phyloP scores from a whole-genome alignment of 306 rosid species.

The Ceratonia siliqua region DNA sequence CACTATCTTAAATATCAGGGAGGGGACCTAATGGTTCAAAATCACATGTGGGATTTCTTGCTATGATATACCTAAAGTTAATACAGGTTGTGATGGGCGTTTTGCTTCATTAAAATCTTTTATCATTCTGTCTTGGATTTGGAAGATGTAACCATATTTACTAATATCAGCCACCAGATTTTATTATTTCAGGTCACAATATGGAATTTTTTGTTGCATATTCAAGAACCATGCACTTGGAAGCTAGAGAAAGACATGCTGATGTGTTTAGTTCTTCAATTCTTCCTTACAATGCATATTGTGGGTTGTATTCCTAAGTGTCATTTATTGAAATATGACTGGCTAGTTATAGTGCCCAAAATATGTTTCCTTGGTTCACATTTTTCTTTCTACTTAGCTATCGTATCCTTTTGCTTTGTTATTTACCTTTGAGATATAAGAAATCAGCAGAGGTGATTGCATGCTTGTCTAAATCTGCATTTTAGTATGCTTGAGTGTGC shows the following conservation, averaged over 20 bases:
- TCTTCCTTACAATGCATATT: background rate
- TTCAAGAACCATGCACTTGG: background rate
- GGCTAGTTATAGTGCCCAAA: background rate
- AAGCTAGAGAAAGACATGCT: background rate
- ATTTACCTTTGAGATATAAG: background rate
- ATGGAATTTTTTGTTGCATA: background rate
- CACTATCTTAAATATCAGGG: background rate
- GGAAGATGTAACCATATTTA: background rate
- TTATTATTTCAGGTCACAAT: background rate
- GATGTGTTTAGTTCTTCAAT: background rate
- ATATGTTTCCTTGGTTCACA: background rate
- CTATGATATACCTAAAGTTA: background rate
- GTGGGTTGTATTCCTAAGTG: background rate
- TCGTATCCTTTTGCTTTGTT: background rate
- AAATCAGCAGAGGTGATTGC: background rate
- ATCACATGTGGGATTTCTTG: background rate
- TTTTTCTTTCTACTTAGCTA: background rate
- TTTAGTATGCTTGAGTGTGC: background rate
- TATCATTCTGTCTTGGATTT: background rate
- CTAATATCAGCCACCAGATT: background rate
- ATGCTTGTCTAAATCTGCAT: background rate
- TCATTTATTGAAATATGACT: background rate
- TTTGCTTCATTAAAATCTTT: background rate
- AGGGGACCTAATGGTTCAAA: background rate
- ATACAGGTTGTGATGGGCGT: background rate